Percentiles rank a stretch among this genome's conserved stretches.
These are phyloP conservation scores for Malus sieversii DNA, from an alignment of 306 rosid species.

Conservation along the genomic window DNA sequence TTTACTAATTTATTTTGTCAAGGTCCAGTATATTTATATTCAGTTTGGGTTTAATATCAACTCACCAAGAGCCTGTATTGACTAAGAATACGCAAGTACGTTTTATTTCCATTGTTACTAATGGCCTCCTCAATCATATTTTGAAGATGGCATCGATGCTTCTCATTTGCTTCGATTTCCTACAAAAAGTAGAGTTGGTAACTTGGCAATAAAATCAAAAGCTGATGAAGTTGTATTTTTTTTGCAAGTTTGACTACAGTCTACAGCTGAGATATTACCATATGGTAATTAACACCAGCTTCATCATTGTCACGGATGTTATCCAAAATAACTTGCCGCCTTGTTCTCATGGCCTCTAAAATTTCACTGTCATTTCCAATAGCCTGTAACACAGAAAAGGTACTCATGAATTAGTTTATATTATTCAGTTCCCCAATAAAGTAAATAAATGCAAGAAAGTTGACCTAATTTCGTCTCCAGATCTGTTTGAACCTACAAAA, in stretches of 20 bases:
- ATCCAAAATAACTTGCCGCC: constrained; percentile 52
- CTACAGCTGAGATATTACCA: constrained; percentile 20
- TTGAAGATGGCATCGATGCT: constrained; percentile 46
- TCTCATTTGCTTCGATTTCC: constrained; percentile 62
- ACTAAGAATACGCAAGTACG: constrained; percentile 53
- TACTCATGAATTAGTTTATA: neutral
- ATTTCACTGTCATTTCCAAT: constrained; percentile 37
- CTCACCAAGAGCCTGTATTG: constrained; percentile 62
- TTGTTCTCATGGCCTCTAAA: constrained; percentile 37
- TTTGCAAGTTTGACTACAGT: neutral
- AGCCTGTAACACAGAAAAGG: constrained; percentile 22
- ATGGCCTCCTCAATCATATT: constrained; percentile 56
- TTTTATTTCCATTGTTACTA: constrained; percentile 44
- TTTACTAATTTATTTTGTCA: neutral
- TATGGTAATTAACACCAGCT: constrained; percentile 44
- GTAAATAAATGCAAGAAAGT: neutral
- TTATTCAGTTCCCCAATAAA: neutral
- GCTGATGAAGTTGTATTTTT: neutral
- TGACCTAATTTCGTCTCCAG: neutral
- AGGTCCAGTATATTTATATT: neutral
- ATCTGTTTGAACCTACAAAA: neutral
- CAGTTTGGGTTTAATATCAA: neutral
- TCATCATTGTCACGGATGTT: constrained; percentile 61
- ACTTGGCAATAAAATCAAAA: constrained; percentile 6
- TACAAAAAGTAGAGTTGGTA: constrained; percentile 8